These are phyloP conservation scores for Viola odorata DNA, from an alignment of 345 rosid species.

Conservation along the genomic window DNA sequence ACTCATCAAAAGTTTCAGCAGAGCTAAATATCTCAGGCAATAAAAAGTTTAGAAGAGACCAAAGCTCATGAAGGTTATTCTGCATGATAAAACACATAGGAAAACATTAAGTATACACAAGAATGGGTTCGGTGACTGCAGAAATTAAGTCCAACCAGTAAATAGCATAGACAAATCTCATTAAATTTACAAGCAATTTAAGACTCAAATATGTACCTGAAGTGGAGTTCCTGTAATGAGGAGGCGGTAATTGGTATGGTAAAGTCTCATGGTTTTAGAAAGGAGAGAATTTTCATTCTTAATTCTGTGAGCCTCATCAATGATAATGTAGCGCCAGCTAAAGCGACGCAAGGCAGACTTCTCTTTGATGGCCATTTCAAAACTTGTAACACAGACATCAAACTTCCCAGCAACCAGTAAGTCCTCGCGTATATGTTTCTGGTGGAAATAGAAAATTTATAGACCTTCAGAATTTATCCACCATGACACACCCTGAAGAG, in stretches of 20 bases:
- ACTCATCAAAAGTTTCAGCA: slow-evolving; percentile 99
- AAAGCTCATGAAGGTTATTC: slow-evolving; percentile 98
- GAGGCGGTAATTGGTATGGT: slow-evolving; percentile 79
- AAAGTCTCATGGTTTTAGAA: slow-evolving; percentile 93
- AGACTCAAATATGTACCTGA: slow-evolving; percentile 53
- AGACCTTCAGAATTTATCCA: not conserved
- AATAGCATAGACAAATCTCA: not conserved
- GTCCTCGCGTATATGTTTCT: slow-evolving; percentile 91
- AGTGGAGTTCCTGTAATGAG: slow-evolving; percentile 97
- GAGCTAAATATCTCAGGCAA: slow-evolving; percentile 96
- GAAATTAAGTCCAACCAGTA: not conserved
- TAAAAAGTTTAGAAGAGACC: slow-evolving; percentile 95
- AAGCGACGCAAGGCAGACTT: slow-evolving; percentile 81
- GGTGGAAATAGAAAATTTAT: slow-evolving; percentile 12
- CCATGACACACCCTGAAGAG: no score
- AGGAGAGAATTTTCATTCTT: slow-evolving; percentile 94
- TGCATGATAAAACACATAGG: slow-evolving; percentile 28
- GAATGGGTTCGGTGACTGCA: no score
- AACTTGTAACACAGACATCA: slow-evolving; percentile 97
- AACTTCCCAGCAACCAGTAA: slow-evolving; percentile 94
- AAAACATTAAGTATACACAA: slow-evolving; percentile 7
- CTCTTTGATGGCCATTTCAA: slow-evolving; percentile 99
- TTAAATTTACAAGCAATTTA: not conserved
- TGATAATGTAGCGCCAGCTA: slow-evolving; percentile 96
- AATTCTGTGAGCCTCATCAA: slow-evolving; percentile 97